Base-by-base conservation (phyloP, 2,329 filamentous ascomycete species). In the Fusarium sp. region DNA sequence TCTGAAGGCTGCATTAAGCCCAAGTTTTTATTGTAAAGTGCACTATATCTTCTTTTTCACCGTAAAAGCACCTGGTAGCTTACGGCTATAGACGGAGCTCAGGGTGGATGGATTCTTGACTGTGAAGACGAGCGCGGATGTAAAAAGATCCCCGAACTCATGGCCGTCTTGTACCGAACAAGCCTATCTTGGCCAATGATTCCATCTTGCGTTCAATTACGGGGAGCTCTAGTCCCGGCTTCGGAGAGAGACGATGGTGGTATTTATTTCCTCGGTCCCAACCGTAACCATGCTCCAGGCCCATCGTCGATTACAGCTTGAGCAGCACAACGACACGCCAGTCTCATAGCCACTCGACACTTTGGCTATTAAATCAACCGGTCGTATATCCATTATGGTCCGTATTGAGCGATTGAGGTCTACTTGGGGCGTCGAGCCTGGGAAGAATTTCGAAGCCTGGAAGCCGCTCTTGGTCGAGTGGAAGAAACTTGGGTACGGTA, bases 401-500 rank as follows among this genome's bases (percentile, higher is more conserved):
- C 55, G 10, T 2, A 29, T 40, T 17, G 55, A 40, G 12, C 35
- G 33, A 40, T 58, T 40, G 1, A 24, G 22, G 35, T 58, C 55
- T 17, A 58, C 55, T 2, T 58, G 35, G 55, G 55, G 33, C 35
- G 35, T 57, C 17, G 53, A 57, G 53, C 53, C 33, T 3, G 53
- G 53, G 2, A 16, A 38, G 14, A 27, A 38, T n/a, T 56, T 57
- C 6, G 33, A 27, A 8, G 53, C 9, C 2, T 57, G 33, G 53
- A 38, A 12, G 6, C 53, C 53, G 1, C 22, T 57, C 22, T 57
- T 57, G 12, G 14, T 14, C 9, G 53, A 38, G 33, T 57, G 53
- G 53, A 38, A 57, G 53, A 57, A 57, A 24, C 53, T 38, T 3
- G 53, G 31, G 5, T 57, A 38, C 2, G 53, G 53, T 57, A 57